Conservation (phyloP, 208 protist genomes). For the Leishmania mexicana region DNA sequence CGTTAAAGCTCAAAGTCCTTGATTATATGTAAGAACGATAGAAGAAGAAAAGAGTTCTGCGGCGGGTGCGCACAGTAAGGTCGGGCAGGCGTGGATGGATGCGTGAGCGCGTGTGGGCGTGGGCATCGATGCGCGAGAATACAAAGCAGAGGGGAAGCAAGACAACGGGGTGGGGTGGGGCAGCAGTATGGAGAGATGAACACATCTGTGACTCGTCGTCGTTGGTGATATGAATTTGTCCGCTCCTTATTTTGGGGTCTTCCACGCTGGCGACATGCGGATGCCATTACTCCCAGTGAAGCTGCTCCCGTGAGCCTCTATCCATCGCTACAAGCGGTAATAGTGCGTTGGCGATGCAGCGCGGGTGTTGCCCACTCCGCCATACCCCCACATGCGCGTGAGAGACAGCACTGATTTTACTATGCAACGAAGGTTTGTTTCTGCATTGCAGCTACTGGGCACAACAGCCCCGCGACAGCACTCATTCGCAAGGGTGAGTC, state of each 20-base stretch:
- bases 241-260: not conserved
- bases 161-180: not conserved
- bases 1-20: not conserved
- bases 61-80: not conserved
- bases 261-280: not conserved
- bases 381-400: not conserved
- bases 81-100: not conserved
- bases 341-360: too few species aligned
- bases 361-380: not conserved
- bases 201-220: not conserved
- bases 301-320: not conserved
- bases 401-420: not conserved
- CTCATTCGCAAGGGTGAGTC: not conserved
- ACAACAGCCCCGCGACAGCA: too few species aligned
- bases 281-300: not conserved
- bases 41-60: not conserved
- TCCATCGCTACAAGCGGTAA: too few species aligned
- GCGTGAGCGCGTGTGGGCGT: not conserved
- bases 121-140: not conserved
- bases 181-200: not conserved
- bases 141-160: not conserved
- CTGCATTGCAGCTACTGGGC: not conserved
- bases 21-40: not conserved
- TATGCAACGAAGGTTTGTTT: not conserved
- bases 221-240: not conserved